These are phyloP conservation scores for Malus sieversii DNA, from an alignment of 306 rosid species.

Conservation along the genomic window DNA sequence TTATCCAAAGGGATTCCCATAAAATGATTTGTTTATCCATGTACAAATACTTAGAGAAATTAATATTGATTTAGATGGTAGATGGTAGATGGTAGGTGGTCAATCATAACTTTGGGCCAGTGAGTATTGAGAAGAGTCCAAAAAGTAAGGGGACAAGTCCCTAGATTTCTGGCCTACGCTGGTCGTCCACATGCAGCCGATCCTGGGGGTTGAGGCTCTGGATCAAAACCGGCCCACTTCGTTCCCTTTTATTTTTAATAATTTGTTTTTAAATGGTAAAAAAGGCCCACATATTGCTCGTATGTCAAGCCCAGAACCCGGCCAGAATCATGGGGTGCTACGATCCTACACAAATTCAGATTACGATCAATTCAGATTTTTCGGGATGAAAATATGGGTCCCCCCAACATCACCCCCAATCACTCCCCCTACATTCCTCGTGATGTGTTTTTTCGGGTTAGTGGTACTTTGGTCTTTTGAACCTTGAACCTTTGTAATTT, in stretches of 20 bases:
- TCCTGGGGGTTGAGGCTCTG: constrained; percentile 9
- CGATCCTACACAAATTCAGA: neutral
- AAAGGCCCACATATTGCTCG: constrained; percentile 19
- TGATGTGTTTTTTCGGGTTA: constrained; percentile 19
- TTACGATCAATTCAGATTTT: constrained; percentile 2
- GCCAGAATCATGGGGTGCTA: constrained; percentile 8
- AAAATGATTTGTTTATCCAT: too few relatives aligned
- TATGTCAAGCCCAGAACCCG: constrained; percentile 3
- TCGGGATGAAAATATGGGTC: constrained; percentile 12
- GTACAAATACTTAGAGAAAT: neutral
- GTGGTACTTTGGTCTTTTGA: neutral
- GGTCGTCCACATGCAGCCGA: constrained; percentile 25
- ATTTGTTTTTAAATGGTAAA: neutral
- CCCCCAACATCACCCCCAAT: neutral
- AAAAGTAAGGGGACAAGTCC: neutral
- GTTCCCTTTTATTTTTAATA: neutral
- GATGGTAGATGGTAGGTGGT: constrained; percentile 6
- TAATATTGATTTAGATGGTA: neutral
- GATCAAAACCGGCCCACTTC: constrained; percentile 23
- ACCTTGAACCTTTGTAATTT: neutral
- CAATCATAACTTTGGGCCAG: neutral
- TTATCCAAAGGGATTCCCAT: too few relatives aligned
- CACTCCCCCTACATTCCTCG: constrained; percentile 33
- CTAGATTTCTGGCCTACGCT: constrained; percentile 1
- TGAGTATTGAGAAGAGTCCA: neutral